Base-by-base conservation (phyloP, 1,139 yeast genomes). In the Pichia kudriavzevii region DNA sequence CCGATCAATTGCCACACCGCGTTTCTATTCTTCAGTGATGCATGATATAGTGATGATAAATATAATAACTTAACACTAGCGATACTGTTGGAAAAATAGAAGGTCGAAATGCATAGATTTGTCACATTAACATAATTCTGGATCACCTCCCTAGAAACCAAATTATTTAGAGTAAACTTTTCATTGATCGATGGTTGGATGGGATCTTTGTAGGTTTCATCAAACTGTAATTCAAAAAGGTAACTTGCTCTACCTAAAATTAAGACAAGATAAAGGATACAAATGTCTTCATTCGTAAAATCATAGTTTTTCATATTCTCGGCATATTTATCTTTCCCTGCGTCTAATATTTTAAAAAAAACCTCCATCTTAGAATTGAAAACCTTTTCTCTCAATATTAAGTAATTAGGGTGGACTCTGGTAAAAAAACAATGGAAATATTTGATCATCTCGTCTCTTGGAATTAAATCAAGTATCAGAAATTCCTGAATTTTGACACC, bases 261-360 rank as follows among this genome's bases (percentile, higher is more conserved):
- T 60, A 62, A 61, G 4, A 63, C 63, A 26, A 64, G 40, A 40
- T 62, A 64, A 7, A 63, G 51, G 26, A 57, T 53, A 18, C 66
- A 62, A 10, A 61, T 45, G 32, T 51, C 50, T 28, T 44, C 40
- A 37, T 45, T 49, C 20, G 46, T 39, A 39, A 49, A 41, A 9
- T 31, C 32, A 26, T 30, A 11, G n/a, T 21, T 21, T 12, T 25
- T 20, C 4, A 23, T 21, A 13, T 30, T 22, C 12, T 20, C 20
- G 19, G 26, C 26, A 4, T 29, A 22, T n/a, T 19, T 15, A 8
- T 17, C 20, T 29, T 31, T 26, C 11, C 34, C n/a, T n/a, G n/a
- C 25, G 9, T 12, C 15, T 9, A 31, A 31, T 14, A 40, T 19
- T 8, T 35, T 28, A 56, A 60, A n/a, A n/a, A n/a, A n/a, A n/a